Evolutionary conservation across 306 rosid species (phyloP).

Genomic region (Begonia masoniana): DNA sequence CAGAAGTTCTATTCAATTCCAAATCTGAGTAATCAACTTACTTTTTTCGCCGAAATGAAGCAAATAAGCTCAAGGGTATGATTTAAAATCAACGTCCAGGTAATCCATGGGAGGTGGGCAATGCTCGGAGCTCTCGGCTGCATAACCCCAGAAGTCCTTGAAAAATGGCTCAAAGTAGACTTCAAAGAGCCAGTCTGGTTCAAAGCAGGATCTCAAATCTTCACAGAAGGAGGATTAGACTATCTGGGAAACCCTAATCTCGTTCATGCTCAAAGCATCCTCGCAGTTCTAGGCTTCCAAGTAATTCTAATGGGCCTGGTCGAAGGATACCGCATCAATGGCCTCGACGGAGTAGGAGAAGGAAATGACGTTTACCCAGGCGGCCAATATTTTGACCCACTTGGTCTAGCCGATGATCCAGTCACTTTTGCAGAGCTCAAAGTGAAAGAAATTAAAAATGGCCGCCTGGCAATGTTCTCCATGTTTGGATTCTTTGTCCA

Average conservation of each 20-base stretch:
- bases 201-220: conserved; percentile 85
- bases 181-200: conserved; percentile 97
- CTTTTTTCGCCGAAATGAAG: too few species aligned
- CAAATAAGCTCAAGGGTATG: too few species aligned
- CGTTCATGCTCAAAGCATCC: conserved; percentile 85
- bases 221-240: conserved; percentile 84
- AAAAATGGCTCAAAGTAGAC: conserved; percentile 55
- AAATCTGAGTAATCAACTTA: too few species aligned
- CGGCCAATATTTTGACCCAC: conserved; percentile 85
- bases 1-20: too few species aligned
- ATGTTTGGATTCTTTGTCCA: conserved; percentile 97
- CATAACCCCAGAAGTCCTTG: conserved; percentile 78
- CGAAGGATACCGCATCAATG: conserved; percentile 85
- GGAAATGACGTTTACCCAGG: conserved; percentile 84
- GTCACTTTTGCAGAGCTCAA: conserved; percentile 73
- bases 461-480: conserved; percentile 86
- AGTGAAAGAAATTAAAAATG: conserved; percentile 85
- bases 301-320: conserved; percentile 81
- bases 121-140: conserved; percentile 94
- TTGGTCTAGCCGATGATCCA: conserved; percentile 86
- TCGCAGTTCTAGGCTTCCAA: conserved; percentile 76
- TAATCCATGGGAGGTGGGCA: conserved; percentile 88
- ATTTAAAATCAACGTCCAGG: conserved; percentile 17
- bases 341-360: conserved; percentile 76
- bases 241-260: conserved; percentile 86